phyloP scores from a whole-genome alignment of 1,284 basidiomycete genomes.

The Ganoderma multipileum region DNA sequence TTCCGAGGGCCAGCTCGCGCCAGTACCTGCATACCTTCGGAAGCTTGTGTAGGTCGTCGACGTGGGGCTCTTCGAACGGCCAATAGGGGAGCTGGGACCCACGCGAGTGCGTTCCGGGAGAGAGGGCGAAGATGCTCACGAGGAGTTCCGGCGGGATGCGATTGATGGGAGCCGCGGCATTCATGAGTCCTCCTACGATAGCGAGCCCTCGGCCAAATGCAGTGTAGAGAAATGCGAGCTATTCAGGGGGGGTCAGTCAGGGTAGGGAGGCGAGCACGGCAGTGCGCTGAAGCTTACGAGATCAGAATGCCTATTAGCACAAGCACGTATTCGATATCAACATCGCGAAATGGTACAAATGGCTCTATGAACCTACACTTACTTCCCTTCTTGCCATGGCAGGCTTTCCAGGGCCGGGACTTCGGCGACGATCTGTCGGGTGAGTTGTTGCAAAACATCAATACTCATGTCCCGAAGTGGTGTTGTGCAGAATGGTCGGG shows the following conservation, averaged over 20 bases:
- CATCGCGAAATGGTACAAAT: neutral
- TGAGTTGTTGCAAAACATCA: neutral
- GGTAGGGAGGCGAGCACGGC: neutral
- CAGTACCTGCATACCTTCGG: constrained; percentile 2
- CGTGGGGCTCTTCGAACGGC: neutral
- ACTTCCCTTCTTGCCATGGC: neutral
- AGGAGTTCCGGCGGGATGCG: constrained; percentile 11
- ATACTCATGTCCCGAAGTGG: neutral
- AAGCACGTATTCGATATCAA: neutral
- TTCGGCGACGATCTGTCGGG: neutral
- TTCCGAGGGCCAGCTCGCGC: constrained; percentile 2
- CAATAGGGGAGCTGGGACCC: neutral
- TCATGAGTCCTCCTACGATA: neutral
- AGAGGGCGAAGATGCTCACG: constrained; percentile 4
- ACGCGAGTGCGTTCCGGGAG: neutral
- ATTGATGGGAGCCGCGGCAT: constrained; percentile 7
- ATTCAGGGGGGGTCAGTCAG: neutral
- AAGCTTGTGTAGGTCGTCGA: neutral
- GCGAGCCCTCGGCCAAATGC: neutral
- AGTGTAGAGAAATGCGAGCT: neutral
- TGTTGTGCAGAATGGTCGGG: neutral
- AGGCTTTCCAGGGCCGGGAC: neutral
- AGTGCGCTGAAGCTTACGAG: neutral
- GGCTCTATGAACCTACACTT: neutral
- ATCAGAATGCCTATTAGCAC: neutral